These are phyloP conservation scores for Suillus discolor DNA, from an alignment of 768 basidiomycete genomes.

Conservation along the genomic window DNA sequence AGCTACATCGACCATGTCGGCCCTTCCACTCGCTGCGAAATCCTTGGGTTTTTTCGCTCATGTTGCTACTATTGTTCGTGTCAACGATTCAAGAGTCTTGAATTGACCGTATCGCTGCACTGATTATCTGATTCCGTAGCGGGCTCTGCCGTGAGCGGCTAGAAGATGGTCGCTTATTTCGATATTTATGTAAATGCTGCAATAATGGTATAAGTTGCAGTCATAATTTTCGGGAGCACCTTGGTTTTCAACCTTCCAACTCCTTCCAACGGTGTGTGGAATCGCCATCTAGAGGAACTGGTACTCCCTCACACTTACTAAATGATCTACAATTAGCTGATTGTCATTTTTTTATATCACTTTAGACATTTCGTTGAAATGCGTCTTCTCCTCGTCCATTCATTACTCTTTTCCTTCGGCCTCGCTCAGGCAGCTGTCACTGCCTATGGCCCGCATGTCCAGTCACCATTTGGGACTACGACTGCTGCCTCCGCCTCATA, in stretches of 20 bases:
- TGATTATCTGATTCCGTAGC: too few species aligned
- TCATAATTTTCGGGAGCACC: not conserved
- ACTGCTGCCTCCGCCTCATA: conserved; percentile 43
- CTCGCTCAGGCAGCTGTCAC: conserved; percentile 20
- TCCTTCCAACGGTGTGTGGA: not conserved
- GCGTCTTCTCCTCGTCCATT: conserved; percentile 27
- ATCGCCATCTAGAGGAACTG: conserved; percentile 17
- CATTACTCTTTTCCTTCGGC: conserved; percentile 20
- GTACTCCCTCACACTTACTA: conserved; percentile 1
- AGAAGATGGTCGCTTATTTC: not conserved
- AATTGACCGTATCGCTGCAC: too few species aligned
- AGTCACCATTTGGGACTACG: conserved; percentile 27
- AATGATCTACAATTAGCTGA: not conserved
- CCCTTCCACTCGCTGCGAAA: too few species aligned
- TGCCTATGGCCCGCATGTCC: conserved; percentile 28
- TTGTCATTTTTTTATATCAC: not conserved
- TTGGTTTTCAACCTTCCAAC: not conserved
- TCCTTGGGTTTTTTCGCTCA: too few species aligned
- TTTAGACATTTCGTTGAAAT: conserved; percentile 13
- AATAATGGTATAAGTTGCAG: conserved; percentile 13
- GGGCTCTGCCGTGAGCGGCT: too few species aligned
- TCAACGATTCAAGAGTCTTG: too few species aligned
- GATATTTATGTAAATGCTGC: conserved; percentile 11
- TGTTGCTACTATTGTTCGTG: too few species aligned
- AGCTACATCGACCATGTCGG: too few species aligned